Conservation (phyloP, 257 asterid genomes). For the Plantago ovata region DNA sequence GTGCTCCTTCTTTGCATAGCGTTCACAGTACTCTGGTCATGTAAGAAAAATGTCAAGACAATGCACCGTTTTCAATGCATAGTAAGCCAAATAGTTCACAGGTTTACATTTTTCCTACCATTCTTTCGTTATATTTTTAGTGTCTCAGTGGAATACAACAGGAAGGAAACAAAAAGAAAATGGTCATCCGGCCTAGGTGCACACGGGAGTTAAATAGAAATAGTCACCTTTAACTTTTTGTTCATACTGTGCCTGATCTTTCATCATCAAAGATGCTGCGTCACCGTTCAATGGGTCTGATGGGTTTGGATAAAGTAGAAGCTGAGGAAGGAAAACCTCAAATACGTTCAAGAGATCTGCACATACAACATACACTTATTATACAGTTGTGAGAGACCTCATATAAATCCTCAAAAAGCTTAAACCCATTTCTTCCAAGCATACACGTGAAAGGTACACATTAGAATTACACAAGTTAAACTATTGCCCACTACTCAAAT, state of each 20-base stretch:
- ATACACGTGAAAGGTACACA: too few relatives aligned
- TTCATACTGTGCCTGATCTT: constrained; percentile 69
- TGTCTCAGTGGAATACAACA: background rate
- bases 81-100: background rate
- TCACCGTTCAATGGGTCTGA: constrained; percentile 89
- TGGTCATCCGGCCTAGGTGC: background rate
- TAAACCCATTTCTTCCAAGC: too few relatives aligned
- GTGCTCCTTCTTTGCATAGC: constrained; percentile 74
- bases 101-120: too few relatives aligned
- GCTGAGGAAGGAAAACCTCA: constrained; percentile 96
- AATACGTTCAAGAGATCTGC: constrained; percentile 89
- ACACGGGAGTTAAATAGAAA: background rate
- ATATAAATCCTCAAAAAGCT: too few relatives aligned
- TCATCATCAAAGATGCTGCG: constrained; percentile 94
- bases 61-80: background rate
- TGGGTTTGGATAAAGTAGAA: constrained; percentile 84
- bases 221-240: constrained; percentile 74
- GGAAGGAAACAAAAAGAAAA: background rate
- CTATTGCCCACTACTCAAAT: too few relatives aligned
- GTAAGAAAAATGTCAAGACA: constrained; percentile 1
- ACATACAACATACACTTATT: constrained; percentile 12
- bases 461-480: too few relatives aligned
- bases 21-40: constrained; percentile 68
- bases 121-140: too few relatives aligned
- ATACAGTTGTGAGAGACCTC: background rate